Percentiles rank a stretch among this genome's conserved stretches.
Evolutionary conservation across 139 green algal species (phyloP).

Genomic region (Chlorella sp.): DNA sequence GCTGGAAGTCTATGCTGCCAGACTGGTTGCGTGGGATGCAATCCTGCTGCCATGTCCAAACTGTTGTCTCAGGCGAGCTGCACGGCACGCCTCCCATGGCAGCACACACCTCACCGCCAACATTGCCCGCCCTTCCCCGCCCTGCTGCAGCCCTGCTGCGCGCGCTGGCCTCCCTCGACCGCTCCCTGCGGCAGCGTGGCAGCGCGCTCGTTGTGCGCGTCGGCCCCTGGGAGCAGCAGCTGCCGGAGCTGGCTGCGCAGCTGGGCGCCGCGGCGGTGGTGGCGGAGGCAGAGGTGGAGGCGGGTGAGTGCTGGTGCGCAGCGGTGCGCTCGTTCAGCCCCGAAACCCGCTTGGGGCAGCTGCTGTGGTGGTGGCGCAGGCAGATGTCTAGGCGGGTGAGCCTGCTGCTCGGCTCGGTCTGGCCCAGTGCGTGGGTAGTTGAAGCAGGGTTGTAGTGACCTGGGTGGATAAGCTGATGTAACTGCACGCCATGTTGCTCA

Average conservation of each 20-base stretch:
- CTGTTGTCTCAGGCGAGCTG: too few species aligned
- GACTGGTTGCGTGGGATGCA: too few species aligned
- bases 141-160: constrained; percentile 40
- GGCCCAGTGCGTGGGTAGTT: too few species aligned
- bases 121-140: too few species aligned
- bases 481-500: not conserved
- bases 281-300: constrained; percentile 72
- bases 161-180: constrained; percentile 51
- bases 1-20: too few species aligned
- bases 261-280: constrained; percentile 46
- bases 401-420: not conserved
- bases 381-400: not conserved
- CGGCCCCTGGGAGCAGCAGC: constrained; percentile 44
- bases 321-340: not conserved
- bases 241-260: constrained; percentile 41
- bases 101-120: too few species aligned
- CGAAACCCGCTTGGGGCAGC: not conserved
- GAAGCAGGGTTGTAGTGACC: too few species aligned
- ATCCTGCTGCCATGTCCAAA: too few species aligned
- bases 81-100: too few species aligned
- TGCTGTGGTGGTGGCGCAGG: not conserved
- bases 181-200: constrained; percentile 49
- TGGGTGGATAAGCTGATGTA: too few species aligned
- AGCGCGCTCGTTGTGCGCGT: constrained; percentile 60
- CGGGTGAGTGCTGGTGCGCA: not conserved